Base-by-base conservation (phyloP, 1,139 yeast species). In the Yarrowia galli region DNA sequence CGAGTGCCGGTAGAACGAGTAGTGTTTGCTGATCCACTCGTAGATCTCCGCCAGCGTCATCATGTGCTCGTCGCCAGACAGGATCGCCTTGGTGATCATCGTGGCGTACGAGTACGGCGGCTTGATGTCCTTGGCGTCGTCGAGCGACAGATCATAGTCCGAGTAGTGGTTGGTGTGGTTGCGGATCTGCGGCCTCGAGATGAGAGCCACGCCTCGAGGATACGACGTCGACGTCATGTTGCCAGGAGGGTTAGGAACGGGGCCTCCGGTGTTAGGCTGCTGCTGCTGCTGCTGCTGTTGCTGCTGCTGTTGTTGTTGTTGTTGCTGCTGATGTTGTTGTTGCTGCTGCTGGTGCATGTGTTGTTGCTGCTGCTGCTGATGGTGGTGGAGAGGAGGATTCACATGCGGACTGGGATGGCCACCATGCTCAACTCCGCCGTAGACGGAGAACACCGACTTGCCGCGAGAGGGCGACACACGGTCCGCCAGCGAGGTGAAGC, bases 101-200 rank as follows among this genome's bases (percentile, higher is more conserved):
- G 98, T 95, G 0, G 99, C 99, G 77, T 95, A 95, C 32, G 97
- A 89, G 76, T 89, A 95, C 1, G 99, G 99, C 13, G 99, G 99
- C 78, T 95, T 95, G 71, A 92, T 89, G 75, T 93, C 97, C 75
- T 89, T 90, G 53, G 97, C 87, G 71, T 92, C 97, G 75, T 92
- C 98, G 71, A 84, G 84, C n/a, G 97, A 89, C 72, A 92, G 82
- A 76, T 89, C 96, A 76, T 87, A 89, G 63, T 76, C 77, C 32
- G 73, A 67, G 40, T 72, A 73, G 56, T 73, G 75, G 20, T 69
- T 71, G 3, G 73, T 69, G 40, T 72, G 72, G 22, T 70, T 69
- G 67, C 75, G 74, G 20, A 76, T 75, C 70, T 75, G 82, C 7
- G 81, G 79, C 36, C 79, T 72, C 12, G 81, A 73, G 32, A 80